phyloP scores from a whole-genome alignment of 345 rosid genomes.

The Raphanus sativus region DNA sequence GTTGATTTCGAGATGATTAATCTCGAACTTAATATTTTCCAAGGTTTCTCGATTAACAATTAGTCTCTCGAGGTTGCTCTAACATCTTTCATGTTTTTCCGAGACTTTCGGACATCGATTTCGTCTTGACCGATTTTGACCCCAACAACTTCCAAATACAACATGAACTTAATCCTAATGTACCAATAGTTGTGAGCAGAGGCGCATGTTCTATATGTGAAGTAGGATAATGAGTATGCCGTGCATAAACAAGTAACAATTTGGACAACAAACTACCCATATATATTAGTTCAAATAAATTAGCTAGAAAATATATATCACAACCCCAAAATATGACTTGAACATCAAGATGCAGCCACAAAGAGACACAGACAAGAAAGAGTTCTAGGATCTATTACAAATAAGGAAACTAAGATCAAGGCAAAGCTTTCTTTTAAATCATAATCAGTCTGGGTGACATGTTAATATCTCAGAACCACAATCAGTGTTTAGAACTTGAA shows the following conservation, averaged over 20 bases:
- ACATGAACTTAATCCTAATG: constrained; percentile 4
- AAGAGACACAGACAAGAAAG: not conserved
- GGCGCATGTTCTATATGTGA: not conserved
- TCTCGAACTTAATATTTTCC: no score
- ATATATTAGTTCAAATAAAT: not conserved
- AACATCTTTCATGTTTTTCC: no score
- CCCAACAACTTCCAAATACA: not conserved
- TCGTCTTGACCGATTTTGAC: no score
- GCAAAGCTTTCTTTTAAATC: constrained; percentile 1
- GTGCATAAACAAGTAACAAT: constrained; percentile 1
- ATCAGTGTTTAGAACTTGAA: not conserved
- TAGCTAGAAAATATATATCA: not conserved
- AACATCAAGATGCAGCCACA: not conserved
- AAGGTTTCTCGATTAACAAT: no score
- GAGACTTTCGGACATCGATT: no score
- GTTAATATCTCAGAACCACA: not conserved
- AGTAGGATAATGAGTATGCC: not conserved
- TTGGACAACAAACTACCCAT: not conserved
- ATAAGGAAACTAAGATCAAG: not conserved
- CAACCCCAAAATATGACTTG: not conserved
- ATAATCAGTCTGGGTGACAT: not conserved
- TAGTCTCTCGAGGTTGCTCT: no score
- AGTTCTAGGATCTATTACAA: not conserved
- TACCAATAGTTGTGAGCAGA: constrained; percentile 5
- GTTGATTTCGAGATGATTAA: no score